Base-by-base conservation (phyloP, 495 filamentous ascomycete species). In the Evernia prunastri region DNA sequence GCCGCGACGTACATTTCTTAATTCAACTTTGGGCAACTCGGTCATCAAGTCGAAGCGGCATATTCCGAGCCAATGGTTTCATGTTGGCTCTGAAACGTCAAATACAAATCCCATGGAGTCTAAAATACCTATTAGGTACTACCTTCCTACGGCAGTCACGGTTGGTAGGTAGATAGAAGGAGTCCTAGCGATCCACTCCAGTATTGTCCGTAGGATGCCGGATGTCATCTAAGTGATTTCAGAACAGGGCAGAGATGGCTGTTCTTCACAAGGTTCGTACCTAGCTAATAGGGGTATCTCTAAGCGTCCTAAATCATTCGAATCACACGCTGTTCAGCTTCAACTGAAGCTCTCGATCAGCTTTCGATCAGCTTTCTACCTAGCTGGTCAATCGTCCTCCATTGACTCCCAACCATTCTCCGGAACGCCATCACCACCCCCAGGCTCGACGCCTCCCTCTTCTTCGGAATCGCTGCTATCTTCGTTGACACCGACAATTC, bases 391-490 rank as follows among this genome's bases (percentile, higher is more conserved):
- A 71, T 90, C 86, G 75, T 96, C 92, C 66, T 96, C 90, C 92
- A 96, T 96, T 40, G 89, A 93, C 75, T 96, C 92, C 79, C 87
- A 92, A 23, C 86, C 79, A 31, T 64, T 77, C 25, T 68, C 73
- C 18, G 64, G 72, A n/a, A 64, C 69, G 59, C 45, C 64, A 31
- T 76, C 81, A 25, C 74, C 80, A 53, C 79, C 85, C 43, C 75
- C 80, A 67, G 85, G 84, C 40, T 76, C 84, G n/a, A 68, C 83
- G n/a, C 74, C 80, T 27, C 75, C 83, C 27, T 83, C 87, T 9
- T 84, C 83, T 54, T 86, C 86, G 31, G 79, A 79, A 61, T 89
- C 86, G 65, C 81, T 84, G 66, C 81, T 82, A 66, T 88, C 83
- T 64, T 81, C 77, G 36, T 86, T 82, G 18, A 94, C 75, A 3